Evolutionary conservation across 768 basidiomycete species (phyloP), one percentile per base, ranked within the genome.

Genomic region (Chlorophyllum brunneum): DNA sequence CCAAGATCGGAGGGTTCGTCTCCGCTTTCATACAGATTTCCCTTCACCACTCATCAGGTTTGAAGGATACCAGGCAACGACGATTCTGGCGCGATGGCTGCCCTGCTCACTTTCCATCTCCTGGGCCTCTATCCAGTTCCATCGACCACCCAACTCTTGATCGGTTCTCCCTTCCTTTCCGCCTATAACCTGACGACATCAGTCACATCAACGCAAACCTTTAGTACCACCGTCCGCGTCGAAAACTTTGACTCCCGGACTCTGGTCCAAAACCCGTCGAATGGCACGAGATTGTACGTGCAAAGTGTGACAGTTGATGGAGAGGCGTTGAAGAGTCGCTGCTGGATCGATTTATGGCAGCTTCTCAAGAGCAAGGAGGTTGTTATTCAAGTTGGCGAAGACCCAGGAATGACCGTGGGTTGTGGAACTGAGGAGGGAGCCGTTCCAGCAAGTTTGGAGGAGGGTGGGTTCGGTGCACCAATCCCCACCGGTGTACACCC

Each of bases 1-100:
- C 77, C 4, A 70, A 70, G 7, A 71, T 75, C 51, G 61, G 68
- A 47, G 77, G 77, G 68, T 76, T 57, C 7, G 65, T 64, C n/a
- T 37, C 23, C 49, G 16, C 33, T n/a, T n/a, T n/a, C n/a, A n/a
- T n/a, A n/a, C n/a, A n/a, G n/a, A n/a, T n/a, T n/a, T n/a, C n/a
- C n/a, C n/a, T n/a, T n/a, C n/a, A n/a, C n/a, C n/a, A n/a, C n/a
- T n/a, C n/a, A n/a, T n/a, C n/a, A n/a, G n/a, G n/a, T n/a, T n/a
- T n/a, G n/a, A n/a, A 71, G 76, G 29, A 70, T 79, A 24, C 78
- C 78, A 2, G 77, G 77, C 2, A 79, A 79, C 54, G 78, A 79
- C 55, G 77, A 79, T 58, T 75, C 73, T 4, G 78, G 74, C 20
- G 78, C 78, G 7, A 80, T 80, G 78, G 77, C 76, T 0, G 61